Evolutionary conservation across 805 yeast genomes (phyloP), one percentile per base, ranked within the genome.

Genomic region (Saccharomycopsis sp.): DNA sequence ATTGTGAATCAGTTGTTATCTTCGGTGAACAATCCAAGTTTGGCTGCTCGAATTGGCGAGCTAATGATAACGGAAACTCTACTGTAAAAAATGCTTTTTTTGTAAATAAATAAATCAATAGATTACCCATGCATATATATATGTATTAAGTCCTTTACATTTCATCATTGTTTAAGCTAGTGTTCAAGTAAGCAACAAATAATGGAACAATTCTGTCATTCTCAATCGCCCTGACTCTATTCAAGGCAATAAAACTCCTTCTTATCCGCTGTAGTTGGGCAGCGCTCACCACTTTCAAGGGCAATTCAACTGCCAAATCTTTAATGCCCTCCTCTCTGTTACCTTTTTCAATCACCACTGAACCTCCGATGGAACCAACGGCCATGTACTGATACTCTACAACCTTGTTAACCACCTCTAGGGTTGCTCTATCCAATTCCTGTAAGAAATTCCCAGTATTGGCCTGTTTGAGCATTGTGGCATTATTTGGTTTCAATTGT

Each of bases 231-330:
- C 96, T 71, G 70, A 88, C 77, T 54, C 85, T 75, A 59, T 90
- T 87, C 60, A 90, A 68, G 32, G 77, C 70, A n/a, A 89, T 76
- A 61, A 83, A 90, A 14, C 88, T 81, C 54, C 98, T 72, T 60
- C 95, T 71, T 11, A 86, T 67, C 49, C 98, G 69, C 55, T 89
- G 96, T 43, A 93, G 59, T 56, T 85, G 88, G 0, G 96, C 85
- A 32, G 80, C 67, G 11, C 85, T 75, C 6, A 84, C 77, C 1
- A 72, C 62, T 4, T 64, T 64, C 2, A 75, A 56, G 2, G 96
- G 96, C 55, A 90, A 62, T 14, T 74, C 76, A 3, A 87, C 74
- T 33, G 57, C 64, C 17, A 72, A 56, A 21, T 62, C 73, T 45
- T 57, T 70, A 44, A 31, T 22, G 4, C 65, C 64, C 40, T 65